Evolutionary conservation across 2,329 filamentous ascomycete genomes (phyloP).

Genomic region (Samsoniella hepiali): DNA sequence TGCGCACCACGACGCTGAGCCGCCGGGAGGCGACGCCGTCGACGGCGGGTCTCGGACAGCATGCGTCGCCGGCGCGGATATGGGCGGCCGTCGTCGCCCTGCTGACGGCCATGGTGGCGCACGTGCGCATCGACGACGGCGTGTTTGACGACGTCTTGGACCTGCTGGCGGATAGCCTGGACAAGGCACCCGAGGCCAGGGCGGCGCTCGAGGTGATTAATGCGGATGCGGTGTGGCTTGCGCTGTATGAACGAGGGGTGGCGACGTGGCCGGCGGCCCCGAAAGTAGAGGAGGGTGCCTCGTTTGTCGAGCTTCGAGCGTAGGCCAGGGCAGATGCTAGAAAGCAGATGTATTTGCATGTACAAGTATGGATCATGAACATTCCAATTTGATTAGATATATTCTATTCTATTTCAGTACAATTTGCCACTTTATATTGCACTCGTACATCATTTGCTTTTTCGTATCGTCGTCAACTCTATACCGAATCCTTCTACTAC

Average conservation of each 20-base stretch:
- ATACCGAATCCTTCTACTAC: not conserved
- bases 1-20: not conserved
- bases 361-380: too few species aligned
- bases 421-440: not conserved
- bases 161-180: conserved; percentile 53
- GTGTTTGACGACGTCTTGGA: conserved; percentile 70
- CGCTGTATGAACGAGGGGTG: conserved; percentile 47
- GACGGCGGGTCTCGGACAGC: conserved; percentile 48
- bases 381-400: not conserved
- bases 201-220: conserved; percentile 62
- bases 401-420: conserved; percentile 7
- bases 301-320: conserved; percentile 9
- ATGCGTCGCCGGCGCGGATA: conserved; percentile 58
- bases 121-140: conserved; percentile 63
- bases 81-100: conserved; percentile 62
- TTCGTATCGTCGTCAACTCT: conserved; percentile 8
- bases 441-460: conserved; percentile 1
- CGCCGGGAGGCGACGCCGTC: conserved; percentile 3
- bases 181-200: conserved; percentile 46
- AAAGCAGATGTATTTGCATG: not conserved
- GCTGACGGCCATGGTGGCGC: conserved; percentile 57
- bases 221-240: conserved; percentile 74
- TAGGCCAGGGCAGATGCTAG: not conserved
- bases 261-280: conserved; percentile 38
- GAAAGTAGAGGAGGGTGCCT: conserved; percentile 40